phyloP scores from a whole-genome alignment of 176 grass and related monocot genomes.

The Oryza rufipogon region DNA sequence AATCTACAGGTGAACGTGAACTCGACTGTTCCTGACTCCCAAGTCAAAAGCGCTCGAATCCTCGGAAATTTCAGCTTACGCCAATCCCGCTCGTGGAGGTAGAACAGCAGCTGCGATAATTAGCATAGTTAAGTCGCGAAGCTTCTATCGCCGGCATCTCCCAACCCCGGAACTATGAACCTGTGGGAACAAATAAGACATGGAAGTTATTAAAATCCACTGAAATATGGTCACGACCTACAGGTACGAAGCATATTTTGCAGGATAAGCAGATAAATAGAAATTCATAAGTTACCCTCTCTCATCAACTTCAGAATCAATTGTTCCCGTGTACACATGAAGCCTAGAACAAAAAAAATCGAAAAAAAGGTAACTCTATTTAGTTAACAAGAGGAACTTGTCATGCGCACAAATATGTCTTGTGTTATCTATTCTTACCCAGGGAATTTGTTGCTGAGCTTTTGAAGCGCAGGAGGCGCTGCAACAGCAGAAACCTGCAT shows the following conservation, averaged over 20 bases:
- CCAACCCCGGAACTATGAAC: constrained; percentile 92
- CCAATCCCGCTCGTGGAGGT: constrained; percentile 21
- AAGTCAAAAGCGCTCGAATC: constrained; percentile 1
- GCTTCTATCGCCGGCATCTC: constrained; percentile 96
- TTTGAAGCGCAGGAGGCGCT: constrained; percentile 87
- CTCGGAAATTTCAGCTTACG: constrained; percentile 8
- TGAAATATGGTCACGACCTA: not conserved
- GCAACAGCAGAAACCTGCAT: constrained; percentile 90
- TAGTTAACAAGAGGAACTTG: constrained; percentile 32
- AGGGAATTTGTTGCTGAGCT: constrained; percentile 84
- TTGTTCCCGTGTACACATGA: constrained; percentile 91
- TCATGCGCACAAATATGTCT: not conserved
- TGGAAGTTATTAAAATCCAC: not conserved
- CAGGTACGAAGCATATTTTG: not conserved
- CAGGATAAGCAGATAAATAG: not conserved
- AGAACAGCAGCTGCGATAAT: not conserved
- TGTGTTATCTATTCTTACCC: constrained; percentile 56
- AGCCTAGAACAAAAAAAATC: constrained; percentile 51
- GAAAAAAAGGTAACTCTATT: not conserved
- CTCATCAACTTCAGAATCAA: constrained; percentile 92
- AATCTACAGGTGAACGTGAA: constrained; percentile 9
- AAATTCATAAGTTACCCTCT: constrained; percentile 67
- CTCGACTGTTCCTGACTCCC: not conserved
- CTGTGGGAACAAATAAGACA: constrained; percentile 48
- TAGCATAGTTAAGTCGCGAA: constrained; percentile 62